Evolutionary conservation across 371 early-diverging fungal species (phyloP).

Genomic region (Mortierella sp.): DNA sequence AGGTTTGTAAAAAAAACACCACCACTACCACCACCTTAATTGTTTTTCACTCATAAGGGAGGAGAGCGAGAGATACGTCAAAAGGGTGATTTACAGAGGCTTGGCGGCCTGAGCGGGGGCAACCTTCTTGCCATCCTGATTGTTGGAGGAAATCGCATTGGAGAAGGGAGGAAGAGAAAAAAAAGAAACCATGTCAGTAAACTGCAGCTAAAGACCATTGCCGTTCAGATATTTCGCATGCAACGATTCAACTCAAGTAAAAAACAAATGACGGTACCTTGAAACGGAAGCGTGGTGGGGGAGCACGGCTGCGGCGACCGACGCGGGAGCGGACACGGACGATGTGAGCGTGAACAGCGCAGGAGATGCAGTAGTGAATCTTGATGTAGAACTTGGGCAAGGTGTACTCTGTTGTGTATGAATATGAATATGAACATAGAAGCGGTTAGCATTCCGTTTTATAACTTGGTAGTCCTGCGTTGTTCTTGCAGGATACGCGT

Average conservation of each 20-base stretch:
- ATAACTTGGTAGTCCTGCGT: not conserved
- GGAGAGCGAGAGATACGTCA: not conserved
- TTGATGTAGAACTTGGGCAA: conserved; percentile 99
- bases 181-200: not conserved
- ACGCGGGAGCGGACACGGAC: conserved; percentile 96
- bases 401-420: conserved; percentile 78
- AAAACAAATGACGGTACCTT: conserved; percentile 59
- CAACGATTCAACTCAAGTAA: not conserved
- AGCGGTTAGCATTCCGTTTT: not conserved
- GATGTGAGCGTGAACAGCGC: conserved; percentile 98
- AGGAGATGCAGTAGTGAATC: conserved; percentile 98
- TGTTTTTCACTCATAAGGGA: not conserved
- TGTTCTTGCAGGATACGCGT: not conserved
- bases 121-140: conserved; percentile 72
- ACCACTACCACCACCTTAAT: not conserved
- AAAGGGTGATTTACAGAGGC: conserved; percentile 50
- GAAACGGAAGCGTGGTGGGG: conserved; percentile 92
- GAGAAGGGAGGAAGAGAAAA: not conserved
- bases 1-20: conserved; percentile 7
- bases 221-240: not conserved
- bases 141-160: not conserved
- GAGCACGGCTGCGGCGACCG: conserved; percentile 94
- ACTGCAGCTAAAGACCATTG: not conserved
- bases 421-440: not conserved
- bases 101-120: conserved; percentile 59